Evolutionary conservation across 2,329 filamentous ascomycete genomes (phyloP), one percentile per base, ranked within the genome.

Genomic region (Stagonosporopsis chrysanthemi): DNA sequence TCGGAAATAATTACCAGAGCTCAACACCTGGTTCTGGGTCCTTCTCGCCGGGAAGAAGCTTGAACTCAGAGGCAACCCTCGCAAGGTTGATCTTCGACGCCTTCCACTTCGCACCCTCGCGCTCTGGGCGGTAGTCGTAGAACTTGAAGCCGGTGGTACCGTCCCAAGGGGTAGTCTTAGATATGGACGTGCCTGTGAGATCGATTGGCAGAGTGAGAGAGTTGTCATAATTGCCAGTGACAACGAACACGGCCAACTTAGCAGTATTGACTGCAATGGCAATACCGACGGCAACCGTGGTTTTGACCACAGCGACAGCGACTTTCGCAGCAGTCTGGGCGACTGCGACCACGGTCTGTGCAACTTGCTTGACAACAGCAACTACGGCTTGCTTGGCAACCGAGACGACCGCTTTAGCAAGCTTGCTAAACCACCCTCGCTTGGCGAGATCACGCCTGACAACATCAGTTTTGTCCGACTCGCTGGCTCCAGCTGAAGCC

Each of bases 121-220:
- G 40, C n/a, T 56, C 52, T 14, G 52, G 52, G 9, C 33, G 33
- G 28, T 56, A 56, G 19, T 56, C 52, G 52, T 56, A 56, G 22
- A 56, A 56, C 46, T 56, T 56, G 40, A 50, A 56, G 24, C 52
- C 52, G 22, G 52, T 56, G 12, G 52, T 56, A 43, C 23, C 52
- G 3, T 56, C 52, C 52, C 52, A 56, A 15, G 52, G 52, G n/a
- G 52, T 56, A 15, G 45, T 50, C 45, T 56, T 44, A 12, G 41
- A 35, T 11, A 56, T 14, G 6, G 45, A 29, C 14, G 45, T 50
- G 4, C 46, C 52, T 40, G 45, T 47, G 17, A 56, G 45, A 35
- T 56, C 46, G 28, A 56, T 50, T 11, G 52, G 52, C 28, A 56
- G 40, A 26, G 46, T 45, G 28, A 56, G 52, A 7, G 52, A 56